These are phyloP conservation scores for Tetrapisispora nanseiensis DNA, from an alignment of 805 yeast species.

Conservation along the genomic window DNA sequence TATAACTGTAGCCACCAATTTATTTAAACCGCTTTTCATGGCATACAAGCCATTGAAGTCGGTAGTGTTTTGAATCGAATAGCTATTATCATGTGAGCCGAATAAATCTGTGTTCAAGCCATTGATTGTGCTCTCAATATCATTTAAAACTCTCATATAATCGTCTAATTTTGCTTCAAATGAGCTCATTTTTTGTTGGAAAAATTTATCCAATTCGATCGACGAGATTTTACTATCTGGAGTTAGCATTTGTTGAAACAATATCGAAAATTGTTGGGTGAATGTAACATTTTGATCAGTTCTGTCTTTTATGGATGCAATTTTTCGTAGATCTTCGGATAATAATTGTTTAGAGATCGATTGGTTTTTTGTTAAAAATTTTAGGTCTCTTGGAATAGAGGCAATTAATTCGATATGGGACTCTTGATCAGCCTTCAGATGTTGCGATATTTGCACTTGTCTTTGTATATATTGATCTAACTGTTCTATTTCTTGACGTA, in stretches of 20 bases:
- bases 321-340: conserved; percentile 38
- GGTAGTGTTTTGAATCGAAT: background rate
- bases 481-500: conserved; percentile 59
- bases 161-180: conserved; percentile 39
- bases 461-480: conserved; percentile 62
- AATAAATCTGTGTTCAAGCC: conserved; percentile 45
- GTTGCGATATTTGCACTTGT: conserved; percentile 65
- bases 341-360: conserved; percentile 58
- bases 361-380: conserved; percentile 50
- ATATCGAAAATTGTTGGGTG: conserved; percentile 43
- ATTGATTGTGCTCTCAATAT: conserved; percentile 52
- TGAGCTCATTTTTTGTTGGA: conserved; percentile 33
- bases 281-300: conserved; percentile 34
- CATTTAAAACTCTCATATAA: conserved; percentile 36
- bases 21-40: conserved; percentile 32
- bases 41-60: conserved; percentile 16
- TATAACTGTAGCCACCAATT: conserved; percentile 50
- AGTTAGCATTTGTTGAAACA: conserved; percentile 39
- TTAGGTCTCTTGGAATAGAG: conserved; percentile 65
- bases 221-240: conserved; percentile 53
- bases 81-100: conserved; percentile 12
- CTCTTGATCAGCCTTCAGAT: conserved; percentile 48
- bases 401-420: conserved; percentile 56
- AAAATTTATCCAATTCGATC: conserved; percentile 47
- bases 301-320: conserved; percentile 36